Percentiles rank a stretch among this genome's conserved stretches.
These are phyloP conservation scores for Pythium apleroticum DNA, from an alignment of 352 stramenopile species.

Conservation along the genomic window DNA sequence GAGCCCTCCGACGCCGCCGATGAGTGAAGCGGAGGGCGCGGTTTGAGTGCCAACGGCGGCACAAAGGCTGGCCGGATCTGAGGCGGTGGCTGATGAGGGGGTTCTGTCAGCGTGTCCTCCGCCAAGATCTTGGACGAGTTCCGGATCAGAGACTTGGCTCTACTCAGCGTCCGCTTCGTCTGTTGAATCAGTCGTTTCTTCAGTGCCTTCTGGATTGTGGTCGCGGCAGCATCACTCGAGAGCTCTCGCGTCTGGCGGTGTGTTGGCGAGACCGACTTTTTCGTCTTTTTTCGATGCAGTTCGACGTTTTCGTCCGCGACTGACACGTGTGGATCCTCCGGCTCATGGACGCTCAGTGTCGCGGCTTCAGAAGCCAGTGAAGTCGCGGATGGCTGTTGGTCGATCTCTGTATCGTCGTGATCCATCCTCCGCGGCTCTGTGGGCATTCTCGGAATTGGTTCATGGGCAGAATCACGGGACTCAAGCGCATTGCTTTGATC, in stretches of 20 bases:
- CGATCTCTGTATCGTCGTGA: not conserved
- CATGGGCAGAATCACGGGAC: no score
- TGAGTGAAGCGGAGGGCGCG: not conserved
- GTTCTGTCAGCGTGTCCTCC: constrained; percentile 18
- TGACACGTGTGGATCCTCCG: not conserved
- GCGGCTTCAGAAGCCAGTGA: constrained; percentile 9
- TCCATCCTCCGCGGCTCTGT: no score
- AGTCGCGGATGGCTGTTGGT: not conserved
- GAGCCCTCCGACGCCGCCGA: not conserved
- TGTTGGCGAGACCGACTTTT: constrained; percentile 7
- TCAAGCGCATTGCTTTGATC: no score
- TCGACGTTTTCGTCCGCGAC: not conserved
- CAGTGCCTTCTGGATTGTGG: constrained; percentile 48
- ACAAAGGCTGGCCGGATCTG: constrained; percentile 4
- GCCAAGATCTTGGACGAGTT: constrained; percentile 45
- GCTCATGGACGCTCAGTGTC: constrained; percentile 12
- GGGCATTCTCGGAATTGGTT: no score
- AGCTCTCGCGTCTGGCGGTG: constrained; percentile 4
- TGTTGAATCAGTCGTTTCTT: constrained; percentile 37
- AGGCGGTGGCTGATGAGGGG: not conserved
- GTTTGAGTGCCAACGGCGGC: constrained; percentile 12
- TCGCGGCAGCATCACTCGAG: constrained; percentile 30
- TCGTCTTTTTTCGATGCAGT: constrained; percentile 5
- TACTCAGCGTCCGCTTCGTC: constrained; percentile 23
- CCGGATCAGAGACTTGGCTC: constrained; percentile 41